Evolutionary conservation across 2,329 filamentous ascomycete genomes (phyloP).

Genomic region (Paraphoma chrysanthemicola): DNA sequence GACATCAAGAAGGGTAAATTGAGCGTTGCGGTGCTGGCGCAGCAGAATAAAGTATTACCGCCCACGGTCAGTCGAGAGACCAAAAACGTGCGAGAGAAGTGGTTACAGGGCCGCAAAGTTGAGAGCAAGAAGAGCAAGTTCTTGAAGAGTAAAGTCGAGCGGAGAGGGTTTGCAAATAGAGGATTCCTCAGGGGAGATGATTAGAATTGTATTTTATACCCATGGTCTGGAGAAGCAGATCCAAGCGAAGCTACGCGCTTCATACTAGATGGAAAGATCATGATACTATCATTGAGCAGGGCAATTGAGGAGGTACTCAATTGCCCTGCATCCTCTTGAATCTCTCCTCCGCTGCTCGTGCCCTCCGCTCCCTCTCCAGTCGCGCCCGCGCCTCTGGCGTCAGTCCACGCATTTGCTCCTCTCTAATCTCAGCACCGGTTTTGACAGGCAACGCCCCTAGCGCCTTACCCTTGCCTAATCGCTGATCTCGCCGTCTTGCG

Average conservation of each 20-base stretch:
- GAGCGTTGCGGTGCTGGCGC: slow-evolving; percentile 57
- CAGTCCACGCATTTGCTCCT: slow-evolving; percentile 83
- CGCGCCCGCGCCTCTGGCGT: slow-evolving; percentile 85
- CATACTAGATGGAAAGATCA: too few relatives aligned
- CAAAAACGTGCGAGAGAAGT: slow-evolving; percentile 48
- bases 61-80: slow-evolving; percentile 53
- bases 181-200: slow-evolving; percentile 42
- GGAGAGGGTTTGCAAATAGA: slow-evolving; percentile 33
- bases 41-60: slow-evolving; percentile 49
- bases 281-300: too few relatives aligned
- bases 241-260: not conserved
- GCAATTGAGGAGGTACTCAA: not conserved
- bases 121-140: slow-evolving; percentile 31
- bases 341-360: slow-evolving; percentile 89
- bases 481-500: slow-evolving; percentile 59
- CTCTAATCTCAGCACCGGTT: slow-evolving; percentile 79
- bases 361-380: slow-evolving; percentile 86
- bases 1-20: slow-evolving; percentile 58
- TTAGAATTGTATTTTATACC: slow-evolving; percentile 1
- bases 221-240: not conserved
- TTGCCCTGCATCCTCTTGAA: slow-evolving; percentile 62
- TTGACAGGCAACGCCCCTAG: slow-evolving; percentile 68
- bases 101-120: slow-evolving; percentile 51
- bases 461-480: slow-evolving; percentile 56
- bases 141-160: slow-evolving; percentile 37